phyloP scores from a whole-genome alignment of 257 asterid species.

The Perilla frutescens region DNA sequence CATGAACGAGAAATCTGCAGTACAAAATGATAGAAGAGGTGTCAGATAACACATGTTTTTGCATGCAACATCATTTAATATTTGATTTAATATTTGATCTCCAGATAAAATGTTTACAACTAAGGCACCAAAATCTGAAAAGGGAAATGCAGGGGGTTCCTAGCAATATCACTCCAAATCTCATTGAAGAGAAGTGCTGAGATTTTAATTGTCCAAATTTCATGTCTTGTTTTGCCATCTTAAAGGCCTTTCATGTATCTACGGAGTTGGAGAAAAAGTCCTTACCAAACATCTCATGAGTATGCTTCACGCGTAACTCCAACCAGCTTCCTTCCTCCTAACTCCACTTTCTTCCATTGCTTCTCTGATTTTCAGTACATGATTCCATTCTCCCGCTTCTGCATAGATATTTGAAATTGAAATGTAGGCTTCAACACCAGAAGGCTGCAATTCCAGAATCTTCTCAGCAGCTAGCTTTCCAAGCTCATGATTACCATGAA shows the following conservation, averaged over 20 bases:
- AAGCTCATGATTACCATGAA: constrained; percentile 60
- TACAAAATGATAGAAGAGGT: neutral
- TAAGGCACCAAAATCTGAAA: too few relatives aligned
- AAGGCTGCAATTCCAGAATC: constrained; percentile 59
- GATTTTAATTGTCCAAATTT: too few relatives aligned
- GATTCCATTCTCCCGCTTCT: constrained; percentile 81
- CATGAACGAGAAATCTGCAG: neutral
- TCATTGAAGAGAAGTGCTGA: too few relatives aligned
- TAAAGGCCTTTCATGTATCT: too few relatives aligned
- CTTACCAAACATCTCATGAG: neutral
- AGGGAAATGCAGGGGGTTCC: too few relatives aligned
- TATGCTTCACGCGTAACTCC: constrained; percentile 64
- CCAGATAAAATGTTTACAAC: too few relatives aligned
- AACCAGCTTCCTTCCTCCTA: constrained; percentile 61
- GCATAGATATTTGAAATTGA: constrained; percentile 73
- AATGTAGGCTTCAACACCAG: constrained; percentile 63
- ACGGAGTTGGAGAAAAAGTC: too few relatives aligned
- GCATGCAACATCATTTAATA: too few relatives aligned
- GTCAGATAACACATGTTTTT: too few relatives aligned
- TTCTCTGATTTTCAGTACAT: constrained; percentile 54
- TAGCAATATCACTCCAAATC: too few relatives aligned
- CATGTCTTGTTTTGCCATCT: neutral
- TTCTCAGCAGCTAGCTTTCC: constrained; percentile 67
- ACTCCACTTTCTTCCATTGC: constrained; percentile 55
- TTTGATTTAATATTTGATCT: too few relatives aligned